Percentiles rank a stretch among this genome's conserved stretches.
phyloP scores from a whole-genome alignment of 371 early-diverging fungal species.

The Chytridiales sp. region DNA sequence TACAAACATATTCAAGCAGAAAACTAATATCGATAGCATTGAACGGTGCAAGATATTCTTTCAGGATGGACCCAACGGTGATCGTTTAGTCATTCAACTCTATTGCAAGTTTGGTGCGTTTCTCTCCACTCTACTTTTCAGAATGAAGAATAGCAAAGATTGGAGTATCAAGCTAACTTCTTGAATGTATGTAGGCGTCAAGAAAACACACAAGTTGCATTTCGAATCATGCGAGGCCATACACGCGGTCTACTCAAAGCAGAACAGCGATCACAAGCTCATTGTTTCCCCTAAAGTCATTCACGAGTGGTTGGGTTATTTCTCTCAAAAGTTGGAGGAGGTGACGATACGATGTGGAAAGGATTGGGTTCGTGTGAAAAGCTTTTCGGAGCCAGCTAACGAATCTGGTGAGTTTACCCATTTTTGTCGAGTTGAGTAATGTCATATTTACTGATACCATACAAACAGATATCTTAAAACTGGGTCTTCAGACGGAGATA shows the following conservation, averaged over 20 bases:
- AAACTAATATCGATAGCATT: constrained; percentile 37
- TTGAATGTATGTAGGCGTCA: constrained; percentile 43
- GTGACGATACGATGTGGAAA: constrained; percentile 45
- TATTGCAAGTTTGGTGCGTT: constrained; percentile 49
- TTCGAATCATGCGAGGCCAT: constrained; percentile 54
- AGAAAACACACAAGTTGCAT: constrained; percentile 56
- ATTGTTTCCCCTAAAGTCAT: constrained; percentile 51
- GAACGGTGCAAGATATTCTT: constrained; percentile 51
- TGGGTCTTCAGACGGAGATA: constrained; percentile 43
- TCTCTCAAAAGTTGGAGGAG: constrained; percentile 57
- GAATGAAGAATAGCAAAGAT: no score
- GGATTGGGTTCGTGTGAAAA: constrained; percentile 45
- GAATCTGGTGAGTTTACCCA: constrained; percentile 4
- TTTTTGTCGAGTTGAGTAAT: neutral
- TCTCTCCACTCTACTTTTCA: no score
- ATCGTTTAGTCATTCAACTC: constrained; percentile 55
- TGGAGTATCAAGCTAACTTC: neutral
- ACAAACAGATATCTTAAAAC: constrained; percentile 13
- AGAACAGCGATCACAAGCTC: constrained; percentile 42
- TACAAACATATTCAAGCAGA: constrained; percentile 48
- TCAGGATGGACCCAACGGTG: constrained; percentile 34
- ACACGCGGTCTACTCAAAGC: constrained; percentile 52
- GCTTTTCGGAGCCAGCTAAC: constrained; percentile 45
- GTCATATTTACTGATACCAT: no score
- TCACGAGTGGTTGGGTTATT: constrained; percentile 55